These are phyloP conservation scores for Geranomyces michiganensis DNA, from an alignment of 192 early-diverging fungal species.

Conservation along the genomic window DNA sequence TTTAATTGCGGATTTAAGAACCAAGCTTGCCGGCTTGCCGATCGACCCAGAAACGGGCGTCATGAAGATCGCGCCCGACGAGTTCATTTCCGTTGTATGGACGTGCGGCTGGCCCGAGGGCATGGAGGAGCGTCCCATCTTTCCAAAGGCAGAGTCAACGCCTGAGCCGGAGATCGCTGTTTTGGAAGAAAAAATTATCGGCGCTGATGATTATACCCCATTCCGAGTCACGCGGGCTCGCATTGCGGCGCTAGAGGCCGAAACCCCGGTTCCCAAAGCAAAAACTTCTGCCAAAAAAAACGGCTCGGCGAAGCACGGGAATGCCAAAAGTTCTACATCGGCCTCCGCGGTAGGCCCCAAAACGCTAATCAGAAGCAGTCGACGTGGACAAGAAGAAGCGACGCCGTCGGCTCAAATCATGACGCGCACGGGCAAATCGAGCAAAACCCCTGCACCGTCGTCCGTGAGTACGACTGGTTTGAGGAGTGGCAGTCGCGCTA, in stretches of 20 bases:
- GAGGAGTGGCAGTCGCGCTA: neutral
- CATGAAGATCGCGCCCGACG: conserved; percentile 15
- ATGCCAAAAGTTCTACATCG: neutral
- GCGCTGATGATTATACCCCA: conserved; percentile 2
- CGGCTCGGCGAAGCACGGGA: neutral
- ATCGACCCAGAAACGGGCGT: conserved; percentile 40
- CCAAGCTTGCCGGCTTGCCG: conserved; percentile 22
- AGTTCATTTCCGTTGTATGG: conserved; percentile 13
- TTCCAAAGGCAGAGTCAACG: conserved; percentile 19
- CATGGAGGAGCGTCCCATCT: conserved; percentile 5
- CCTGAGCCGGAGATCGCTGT: neutral
- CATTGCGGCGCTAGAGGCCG: conserved; percentile 12
- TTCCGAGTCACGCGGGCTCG: conserved; percentile 7
- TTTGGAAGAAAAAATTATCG: neutral
- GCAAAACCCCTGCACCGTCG: no score
- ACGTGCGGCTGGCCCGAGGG: conserved; percentile 22
- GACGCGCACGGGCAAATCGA: neutral
- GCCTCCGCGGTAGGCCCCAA: neutral
- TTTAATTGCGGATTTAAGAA: conserved; percentile 22
- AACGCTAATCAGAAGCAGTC: neutral
- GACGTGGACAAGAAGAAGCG: neutral
- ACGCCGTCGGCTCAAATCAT: neutral
- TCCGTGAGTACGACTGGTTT: no score
- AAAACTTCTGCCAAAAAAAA: neutral
- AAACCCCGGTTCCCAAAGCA: neutral